Evolutionary conservation across 2,329 filamentous ascomycete genomes (phyloP).

Genomic region (Aspergillus hortae): DNA sequence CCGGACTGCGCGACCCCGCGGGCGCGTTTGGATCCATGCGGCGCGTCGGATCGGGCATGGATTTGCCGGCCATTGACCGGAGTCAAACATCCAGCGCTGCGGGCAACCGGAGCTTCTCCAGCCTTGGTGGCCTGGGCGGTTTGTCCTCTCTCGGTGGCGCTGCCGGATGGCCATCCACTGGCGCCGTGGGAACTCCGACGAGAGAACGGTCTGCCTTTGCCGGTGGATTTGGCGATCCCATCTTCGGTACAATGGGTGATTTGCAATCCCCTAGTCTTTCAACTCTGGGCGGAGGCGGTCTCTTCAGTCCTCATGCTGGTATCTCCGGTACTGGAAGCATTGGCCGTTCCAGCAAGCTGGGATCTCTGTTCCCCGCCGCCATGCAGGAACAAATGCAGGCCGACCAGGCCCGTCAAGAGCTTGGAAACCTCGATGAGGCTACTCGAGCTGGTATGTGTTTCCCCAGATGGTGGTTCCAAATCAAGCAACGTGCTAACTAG

Average conservation of each 20-base stretch:
- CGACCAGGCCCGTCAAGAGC: conserved; percentile 58
- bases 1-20: conserved; percentile 50
- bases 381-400: conserved; percentile 89
- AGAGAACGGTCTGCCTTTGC: conserved; percentile 52
- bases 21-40: conserved; percentile 54
- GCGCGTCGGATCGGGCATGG: conserved; percentile 53
- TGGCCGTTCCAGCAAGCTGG: conserved; percentile 75
- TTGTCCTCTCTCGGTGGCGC: conserved; percentile 53
- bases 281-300: conserved; percentile 39
- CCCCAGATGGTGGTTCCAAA: not conserved
- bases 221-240: conserved; percentile 53
- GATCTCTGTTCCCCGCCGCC: conserved; percentile 78
- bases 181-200: conserved; percentile 70
- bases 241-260: conserved; percentile 75
- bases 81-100: conserved; percentile 90
- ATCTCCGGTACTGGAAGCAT: conserved; percentile 61
- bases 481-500: not conserved
- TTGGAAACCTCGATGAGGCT: conserved; percentile 54
- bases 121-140: conserved; percentile 50
- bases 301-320: conserved; percentile 62
- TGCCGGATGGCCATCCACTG: conserved; percentile 53
- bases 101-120: conserved; percentile 65
- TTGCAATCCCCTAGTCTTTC: conserved; percentile 54
- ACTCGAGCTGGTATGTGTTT: conserved; percentile 50
- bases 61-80: conserved; percentile 69